These are phyloP conservation scores for Mucor velutinosus DNA, from an alignment of 371 early-diverging fungal genomes.

Conservation along the genomic window DNA sequence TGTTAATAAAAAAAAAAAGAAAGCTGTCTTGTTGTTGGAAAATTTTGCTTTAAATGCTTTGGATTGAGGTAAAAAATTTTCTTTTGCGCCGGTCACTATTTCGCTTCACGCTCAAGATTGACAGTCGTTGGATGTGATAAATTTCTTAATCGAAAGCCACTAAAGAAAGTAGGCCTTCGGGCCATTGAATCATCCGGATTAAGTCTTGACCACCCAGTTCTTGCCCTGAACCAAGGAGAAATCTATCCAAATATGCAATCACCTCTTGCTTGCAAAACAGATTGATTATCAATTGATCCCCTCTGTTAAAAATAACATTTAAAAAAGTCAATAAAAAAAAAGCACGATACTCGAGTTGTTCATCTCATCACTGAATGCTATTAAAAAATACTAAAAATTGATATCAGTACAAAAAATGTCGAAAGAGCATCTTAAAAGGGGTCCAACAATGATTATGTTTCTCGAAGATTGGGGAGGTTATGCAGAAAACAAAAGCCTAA, in stretches of 20 bases:
- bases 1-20: constrained; percentile 3
- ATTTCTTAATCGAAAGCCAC: constrained; percentile 1
- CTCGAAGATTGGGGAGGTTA: constrained; percentile 5
- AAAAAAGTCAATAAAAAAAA: not conserved
- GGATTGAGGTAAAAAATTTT: constrained; percentile 12
- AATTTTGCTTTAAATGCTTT: constrained; percentile 7
- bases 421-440: not conserved
- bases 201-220: not conserved
- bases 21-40: not conserved
- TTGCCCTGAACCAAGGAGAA: constrained; percentile 6
- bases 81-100: not conserved
- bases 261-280: not conserved
- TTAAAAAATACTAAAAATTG: not conserved
- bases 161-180: not conserved
- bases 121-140: not conserved
- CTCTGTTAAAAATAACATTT: not conserved
- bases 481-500: constrained; percentile 8
- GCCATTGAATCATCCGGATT: not conserved
- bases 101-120: not conserved
- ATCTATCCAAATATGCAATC: not conserved
- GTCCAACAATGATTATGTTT: not conserved
- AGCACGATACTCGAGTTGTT: not conserved
- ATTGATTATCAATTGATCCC: not conserved
- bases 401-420: not conserved
- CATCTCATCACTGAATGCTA: not conserved